These are phyloP conservation scores for Mortierella alpina DNA, from an alignment of 192 early-diverging fungal species.

Conservation along the genomic window DNA sequence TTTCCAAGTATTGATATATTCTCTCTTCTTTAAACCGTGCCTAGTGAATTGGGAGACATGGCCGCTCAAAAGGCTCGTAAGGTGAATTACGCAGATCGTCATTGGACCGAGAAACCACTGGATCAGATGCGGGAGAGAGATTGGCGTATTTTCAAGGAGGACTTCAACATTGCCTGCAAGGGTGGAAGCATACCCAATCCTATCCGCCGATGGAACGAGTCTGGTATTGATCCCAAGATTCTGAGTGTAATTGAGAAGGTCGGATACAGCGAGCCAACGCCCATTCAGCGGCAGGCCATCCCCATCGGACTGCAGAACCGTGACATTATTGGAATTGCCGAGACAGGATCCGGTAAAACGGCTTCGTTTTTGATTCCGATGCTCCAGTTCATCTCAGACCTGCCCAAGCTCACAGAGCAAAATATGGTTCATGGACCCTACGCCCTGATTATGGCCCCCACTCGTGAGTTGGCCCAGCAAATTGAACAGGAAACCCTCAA, in stretches of 20 bases:
- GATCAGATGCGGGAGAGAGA: constrained; percentile 95
- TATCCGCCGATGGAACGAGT: constrained; percentile 90
- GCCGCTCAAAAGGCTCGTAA: constrained; percentile 75
- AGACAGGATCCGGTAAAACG: constrained; percentile 95
- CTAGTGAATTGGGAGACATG: constrained; percentile 70
- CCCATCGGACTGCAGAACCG: constrained; percentile 94
- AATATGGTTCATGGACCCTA: constrained; percentile 91
- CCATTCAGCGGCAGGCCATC: constrained; percentile 97
- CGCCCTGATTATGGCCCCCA: constrained; percentile 94
- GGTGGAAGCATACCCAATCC: constrained; percentile 92
- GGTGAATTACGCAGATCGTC: constrained; percentile 87
- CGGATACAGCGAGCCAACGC: constrained; percentile 95
- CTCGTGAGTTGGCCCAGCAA: constrained; percentile 97
- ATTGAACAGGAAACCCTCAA: constrained; percentile 95
- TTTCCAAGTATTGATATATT: not conserved
- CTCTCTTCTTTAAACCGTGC: not conserved
- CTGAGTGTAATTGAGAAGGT: constrained; percentile 82
- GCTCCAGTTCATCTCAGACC: constrained; percentile 86
- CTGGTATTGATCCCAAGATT: constrained; percentile 73
- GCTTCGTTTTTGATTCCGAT: constrained; percentile 97
- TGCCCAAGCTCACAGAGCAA: constrained; percentile 80
- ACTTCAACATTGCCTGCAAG: constrained; percentile 95
- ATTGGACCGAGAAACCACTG: constrained; percentile 94
- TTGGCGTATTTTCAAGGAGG: constrained; percentile 99
- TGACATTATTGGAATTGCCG: constrained; percentile 89